A percentile compares a stretch with the other conserved stretches of the same genome.
These are phyloP conservation scores for grape (Vitis vinifera) DNA, from an alignment of 164 flowering plant species.

Conservation along the genomic window ASM3070453v1 NC_081821.1:4046501-4047000, in stretches of 20 bases:
- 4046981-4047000: constrained; percentile 87
- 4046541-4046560: too few relatives aligned
- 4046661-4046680: constrained; percentile 95
- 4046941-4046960: constrained; percentile 99
- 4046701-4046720: constrained; percentile 80
- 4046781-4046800: neutral
- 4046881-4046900: neutral
- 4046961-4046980: constrained; percentile 83
- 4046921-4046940: constrained; percentile 93
- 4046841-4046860: neutral
- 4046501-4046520: too few relatives aligned
- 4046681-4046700: constrained; percentile 95
- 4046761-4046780: constrained; percentile 83
- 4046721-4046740: constrained; percentile 77
- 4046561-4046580: neutral
- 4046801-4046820: neutral
- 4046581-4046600: neutral
- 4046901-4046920: constrained; percentile 21
- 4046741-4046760: constrained; percentile 98
- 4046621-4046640: constrained; percentile 81
- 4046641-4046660: constrained; percentile 93
- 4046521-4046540: too few relatives aligned
- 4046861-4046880: neutral
- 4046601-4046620: constrained; percentile 88
- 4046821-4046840: neutral